phyloP scores from a whole-genome alignment of 495 filamentous ascomycete genomes.

The Aspergillus kassunensis region DNA sequence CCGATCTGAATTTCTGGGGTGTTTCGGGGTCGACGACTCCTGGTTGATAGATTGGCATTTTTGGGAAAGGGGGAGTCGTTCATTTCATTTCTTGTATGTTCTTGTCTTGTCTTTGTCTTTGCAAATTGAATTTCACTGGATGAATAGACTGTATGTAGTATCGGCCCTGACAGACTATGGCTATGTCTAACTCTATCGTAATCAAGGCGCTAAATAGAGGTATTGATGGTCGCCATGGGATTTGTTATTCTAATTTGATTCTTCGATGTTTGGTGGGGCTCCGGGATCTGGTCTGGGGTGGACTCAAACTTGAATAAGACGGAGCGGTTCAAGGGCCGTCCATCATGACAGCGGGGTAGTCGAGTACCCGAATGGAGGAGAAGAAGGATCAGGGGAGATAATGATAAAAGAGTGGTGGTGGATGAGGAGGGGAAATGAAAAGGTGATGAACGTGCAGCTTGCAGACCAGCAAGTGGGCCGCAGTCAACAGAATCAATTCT shows the following conservation, averaged over 20 bases:
- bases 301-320: too few species aligned
- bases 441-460: background rate
- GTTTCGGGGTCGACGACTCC: too few species aligned
- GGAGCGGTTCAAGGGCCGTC: background rate
- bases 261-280: background rate
- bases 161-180: too few species aligned
- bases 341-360: background rate
- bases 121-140: too few species aligned
- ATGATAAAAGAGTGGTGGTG: background rate
- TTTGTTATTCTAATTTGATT: too few species aligned
- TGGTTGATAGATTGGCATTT: too few species aligned
- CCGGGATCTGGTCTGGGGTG: background rate
- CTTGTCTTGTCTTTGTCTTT: too few species aligned
- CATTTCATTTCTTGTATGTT: background rate
- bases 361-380: background rate
- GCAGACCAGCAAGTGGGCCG: slow-evolving; percentile 1
- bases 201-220: too few species aligned
- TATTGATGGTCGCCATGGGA: too few species aligned
- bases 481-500: background rate
- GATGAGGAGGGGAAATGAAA: background rate
- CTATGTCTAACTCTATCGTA: too few species aligned
- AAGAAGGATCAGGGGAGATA: background rate
- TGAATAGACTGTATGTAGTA: too few species aligned
- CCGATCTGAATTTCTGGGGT: slow-evolving; percentile 20
- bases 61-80: too few species aligned